Conservation (phyloP, 2,329 filamentous ascomycete genomes). For the Neonectria punicea region DNA sequence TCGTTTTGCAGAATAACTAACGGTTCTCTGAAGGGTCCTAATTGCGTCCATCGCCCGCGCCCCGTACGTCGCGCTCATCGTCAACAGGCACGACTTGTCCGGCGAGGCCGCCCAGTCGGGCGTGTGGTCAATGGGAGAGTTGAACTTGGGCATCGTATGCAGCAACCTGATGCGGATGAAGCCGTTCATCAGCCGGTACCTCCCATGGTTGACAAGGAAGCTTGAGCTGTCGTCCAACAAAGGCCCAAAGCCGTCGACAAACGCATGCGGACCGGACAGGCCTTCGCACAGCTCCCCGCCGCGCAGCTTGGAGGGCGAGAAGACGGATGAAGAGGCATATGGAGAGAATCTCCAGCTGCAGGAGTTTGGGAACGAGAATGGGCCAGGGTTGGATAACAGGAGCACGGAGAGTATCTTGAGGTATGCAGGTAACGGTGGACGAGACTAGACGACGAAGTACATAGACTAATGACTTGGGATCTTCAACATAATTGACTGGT, state of each 20-base stretch:
- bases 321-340: neutral
- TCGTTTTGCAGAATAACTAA: neutral
- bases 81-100: no score
- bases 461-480: neutral
- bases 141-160: no score
- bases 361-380: neutral
- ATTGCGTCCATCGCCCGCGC: constrained; percentile 19
- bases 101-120: no score
- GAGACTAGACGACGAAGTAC: no score
- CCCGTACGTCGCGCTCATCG: no score
- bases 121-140: no score
- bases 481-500: neutral
- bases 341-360: neutral
- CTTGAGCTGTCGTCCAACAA: no score
- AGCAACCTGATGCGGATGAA: no score
- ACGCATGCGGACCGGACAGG: neutral
- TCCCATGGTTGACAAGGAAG: no score
- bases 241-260: no score
- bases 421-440: neutral
- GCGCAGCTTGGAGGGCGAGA: neutral
- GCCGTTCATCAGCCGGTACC: no score
- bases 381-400: neutral
- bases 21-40: constrained; percentile 9
- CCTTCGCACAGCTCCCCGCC: neutral
- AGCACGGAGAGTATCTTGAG: constrained; percentile 2